These are phyloP conservation scores for Pichia occidentalis DNA, from an alignment of 805 yeast genomes.

Conservation along the genomic window DNA sequence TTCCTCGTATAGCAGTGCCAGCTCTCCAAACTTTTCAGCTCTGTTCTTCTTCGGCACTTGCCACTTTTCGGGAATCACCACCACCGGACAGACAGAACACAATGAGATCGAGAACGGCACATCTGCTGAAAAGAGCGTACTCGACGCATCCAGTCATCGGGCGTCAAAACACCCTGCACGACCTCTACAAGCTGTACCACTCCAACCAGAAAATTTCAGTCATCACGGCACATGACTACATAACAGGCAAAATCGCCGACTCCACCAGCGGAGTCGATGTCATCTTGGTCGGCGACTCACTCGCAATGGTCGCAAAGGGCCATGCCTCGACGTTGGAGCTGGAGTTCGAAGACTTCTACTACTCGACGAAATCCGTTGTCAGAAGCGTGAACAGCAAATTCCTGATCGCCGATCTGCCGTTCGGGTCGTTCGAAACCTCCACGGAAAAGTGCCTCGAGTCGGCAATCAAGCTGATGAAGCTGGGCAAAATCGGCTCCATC, in stretches of 20 bases:
- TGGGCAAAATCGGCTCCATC: constrained; percentile 60
- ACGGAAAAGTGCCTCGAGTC: constrained; percentile 55
- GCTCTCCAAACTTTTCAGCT: too few species aligned
- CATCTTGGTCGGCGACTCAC: constrained; percentile 81
- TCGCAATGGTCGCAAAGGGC: constrained; percentile 89
- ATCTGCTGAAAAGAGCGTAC: constrained; percentile 1
- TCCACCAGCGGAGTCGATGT: constrained; percentile 61
- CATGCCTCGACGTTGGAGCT: constrained; percentile 69
- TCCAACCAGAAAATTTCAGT: constrained; percentile 4
- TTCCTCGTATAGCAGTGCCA: too few species aligned
- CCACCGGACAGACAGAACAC: too few species aligned
- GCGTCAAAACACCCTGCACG: constrained; percentile 21
- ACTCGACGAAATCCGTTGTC: constrained; percentile 67
- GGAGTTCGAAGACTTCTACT: constrained; percentile 71
- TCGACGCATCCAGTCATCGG: constrained; percentile 19
- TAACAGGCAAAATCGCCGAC: constrained; percentile 63
- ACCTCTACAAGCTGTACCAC: constrained; percentile 19
- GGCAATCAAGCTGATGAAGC: constrained; percentile 47
- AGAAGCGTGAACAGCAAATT: constrained; percentile 64
- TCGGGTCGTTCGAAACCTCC: constrained; percentile 73
- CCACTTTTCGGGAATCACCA: too few species aligned
- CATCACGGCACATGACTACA: constrained; percentile 85
- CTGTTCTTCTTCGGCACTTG: too few species aligned
- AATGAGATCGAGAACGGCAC: too few species aligned
- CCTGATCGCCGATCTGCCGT: constrained; percentile 80